These are phyloP conservation scores for Rhinocladiella similis DNA, from an alignment of 2,329 filamentous ascomycete species.

Conservation along the genomic window DNA sequence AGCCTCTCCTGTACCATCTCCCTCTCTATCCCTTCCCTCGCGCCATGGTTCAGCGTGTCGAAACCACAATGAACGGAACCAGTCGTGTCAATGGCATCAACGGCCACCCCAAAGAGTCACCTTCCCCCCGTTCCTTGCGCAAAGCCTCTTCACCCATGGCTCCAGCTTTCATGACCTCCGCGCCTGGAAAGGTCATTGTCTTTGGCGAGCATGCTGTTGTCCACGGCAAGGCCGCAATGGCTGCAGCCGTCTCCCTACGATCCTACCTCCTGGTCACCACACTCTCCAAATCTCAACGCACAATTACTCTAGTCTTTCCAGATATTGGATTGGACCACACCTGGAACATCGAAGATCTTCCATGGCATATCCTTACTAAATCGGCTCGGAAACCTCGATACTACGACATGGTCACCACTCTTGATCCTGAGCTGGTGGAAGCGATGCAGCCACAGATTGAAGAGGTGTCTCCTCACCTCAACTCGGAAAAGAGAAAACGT, in stretches of 20 bases:
- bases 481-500: slow-evolving; percentile 75
- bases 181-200: slow-evolving; percentile 96
- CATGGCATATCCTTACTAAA: slow-evolving; percentile 79
- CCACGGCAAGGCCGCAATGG: slow-evolving; percentile 93
- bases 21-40: neutral
- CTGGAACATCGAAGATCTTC: slow-evolving; percentile 90
- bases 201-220: slow-evolving; percentile 99
- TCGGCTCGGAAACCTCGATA: slow-evolving; percentile 91
- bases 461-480: slow-evolving; percentile 65
- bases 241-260: slow-evolving; percentile 88
- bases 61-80: slow-evolving; percentile 21
- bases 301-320: slow-evolving; percentile 82
- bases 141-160: slow-evolving; percentile 62
- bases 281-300: slow-evolving; percentile 86
- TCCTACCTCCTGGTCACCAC: slow-evolving; percentile 96
- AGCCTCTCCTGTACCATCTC: neutral
- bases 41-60: slow-evolving; percentile 19
- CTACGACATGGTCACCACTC: slow-evolving; percentile 80
- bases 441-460: slow-evolving; percentile 78
- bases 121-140: slow-evolving; percentile 29
- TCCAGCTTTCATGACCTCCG: slow-evolving; percentile 95
- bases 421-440: slow-evolving; percentile 79
- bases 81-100: slow-evolving; percentile 23
- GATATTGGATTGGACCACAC: slow-evolving; percentile 88
- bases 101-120: slow-evolving; percentile 23